A percentile compares a stretch with the other conserved stretches of the same genome.
Evolutionary conservation across 2,329 filamentous ascomycete species (phyloP).

Genomic region (Colletotrichum sp.): DNA sequence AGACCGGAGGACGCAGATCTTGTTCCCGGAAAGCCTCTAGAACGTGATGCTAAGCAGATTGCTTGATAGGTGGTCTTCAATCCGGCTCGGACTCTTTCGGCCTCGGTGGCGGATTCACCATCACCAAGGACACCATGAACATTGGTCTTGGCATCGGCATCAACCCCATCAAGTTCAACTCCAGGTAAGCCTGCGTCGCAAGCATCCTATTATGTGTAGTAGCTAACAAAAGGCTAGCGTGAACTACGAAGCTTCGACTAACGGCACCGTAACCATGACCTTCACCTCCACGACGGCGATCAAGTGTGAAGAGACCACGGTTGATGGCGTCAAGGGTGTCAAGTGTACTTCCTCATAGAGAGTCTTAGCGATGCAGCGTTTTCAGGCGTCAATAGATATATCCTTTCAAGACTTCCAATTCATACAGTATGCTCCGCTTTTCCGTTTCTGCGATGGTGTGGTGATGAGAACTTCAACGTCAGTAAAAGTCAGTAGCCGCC

Average conservation of each 20-base stretch:
- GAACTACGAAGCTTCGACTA: constrained; percentile 4
- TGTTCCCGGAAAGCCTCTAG: not conserved
- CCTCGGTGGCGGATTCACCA: constrained; percentile 14
- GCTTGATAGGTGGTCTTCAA: not conserved
- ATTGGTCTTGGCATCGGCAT: constrained; percentile 10
- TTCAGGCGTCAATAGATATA: not conserved
- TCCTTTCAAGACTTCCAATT: not conserved
- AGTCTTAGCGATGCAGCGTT: not conserved
- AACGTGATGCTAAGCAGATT: not conserved
- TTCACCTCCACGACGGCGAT: constrained; percentile 6
- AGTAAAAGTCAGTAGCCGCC: not conserved
- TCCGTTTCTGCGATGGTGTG: not conserved
- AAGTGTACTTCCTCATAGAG: not conserved
- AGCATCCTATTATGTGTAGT: rapidly evolving
- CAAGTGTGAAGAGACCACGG: constrained; percentile 14
- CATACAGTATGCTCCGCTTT: not conserved
- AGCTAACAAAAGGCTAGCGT: not conserved
- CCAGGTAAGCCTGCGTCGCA: not conserved
- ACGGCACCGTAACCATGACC: not conserved
- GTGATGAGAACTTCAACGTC: not conserved
- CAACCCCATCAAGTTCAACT: not conserved
- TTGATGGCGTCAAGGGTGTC: constrained; percentile 12
- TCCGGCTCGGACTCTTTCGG: constrained; percentile 15
- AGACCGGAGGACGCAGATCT: not conserved
- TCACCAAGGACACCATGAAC: constrained; percentile 14